These are phyloP conservation scores for Blumeriella jaapii DNA, from an alignment of 2,329 filamentous ascomycete species.

Conservation along the genomic window DNA sequence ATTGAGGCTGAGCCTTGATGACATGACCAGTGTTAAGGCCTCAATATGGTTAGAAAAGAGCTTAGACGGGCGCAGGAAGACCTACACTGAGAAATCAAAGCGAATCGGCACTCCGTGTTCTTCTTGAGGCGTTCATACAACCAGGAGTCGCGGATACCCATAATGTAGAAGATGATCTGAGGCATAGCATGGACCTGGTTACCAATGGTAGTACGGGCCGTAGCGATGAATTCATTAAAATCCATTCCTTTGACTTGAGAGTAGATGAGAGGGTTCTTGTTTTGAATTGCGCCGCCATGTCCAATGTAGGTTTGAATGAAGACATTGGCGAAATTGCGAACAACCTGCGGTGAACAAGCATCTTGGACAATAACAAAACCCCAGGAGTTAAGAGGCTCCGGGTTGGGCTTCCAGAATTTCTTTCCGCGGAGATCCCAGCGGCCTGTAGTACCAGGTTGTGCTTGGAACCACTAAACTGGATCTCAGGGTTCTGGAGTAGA, in stretches of 20 bases:
- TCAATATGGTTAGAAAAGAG: slow-evolving; percentile 7
- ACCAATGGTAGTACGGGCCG: slow-evolving; percentile 13
- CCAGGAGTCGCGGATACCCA: slow-evolving; percentile 58
- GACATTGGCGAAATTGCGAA: slow-evolving; percentile 42
- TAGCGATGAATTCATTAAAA: slow-evolving; percentile 9
- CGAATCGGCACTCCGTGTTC: slow-evolving; percentile 72
- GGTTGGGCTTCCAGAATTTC: slow-evolving; percentile 60
- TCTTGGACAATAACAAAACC: slow-evolving; percentile 56
- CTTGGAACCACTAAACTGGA: slow-evolving; percentile 44
- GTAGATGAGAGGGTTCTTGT: slow-evolving; percentile 33
- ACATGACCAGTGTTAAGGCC: slow-evolving; percentile 66
- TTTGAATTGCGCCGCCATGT: slow-evolving; percentile 48
- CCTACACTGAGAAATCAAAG: slow-evolving; percentile 60
- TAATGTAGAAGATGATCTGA: slow-evolving; percentile 69
- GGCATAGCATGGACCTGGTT: slow-evolving; percentile 32
- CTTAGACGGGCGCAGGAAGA: background rate
- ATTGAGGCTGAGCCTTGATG: slow-evolving; percentile 60
- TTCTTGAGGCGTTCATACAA: slow-evolving; percentile 84
- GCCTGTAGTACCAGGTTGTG: slow-evolving; percentile 55
- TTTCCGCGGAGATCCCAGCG: slow-evolving; percentile 82
- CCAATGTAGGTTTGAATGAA: slow-evolving; percentile 49
- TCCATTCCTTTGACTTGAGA: slow-evolving; percentile 7
- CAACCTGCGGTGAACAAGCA: slow-evolving; percentile 36
- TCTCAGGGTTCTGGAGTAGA: slow-evolving; percentile 57
- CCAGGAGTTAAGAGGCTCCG: slow-evolving; percentile 56